Conservation (phyloP, 2,329 filamentous ascomycete species). For the Penicillium sp. region DNA sequence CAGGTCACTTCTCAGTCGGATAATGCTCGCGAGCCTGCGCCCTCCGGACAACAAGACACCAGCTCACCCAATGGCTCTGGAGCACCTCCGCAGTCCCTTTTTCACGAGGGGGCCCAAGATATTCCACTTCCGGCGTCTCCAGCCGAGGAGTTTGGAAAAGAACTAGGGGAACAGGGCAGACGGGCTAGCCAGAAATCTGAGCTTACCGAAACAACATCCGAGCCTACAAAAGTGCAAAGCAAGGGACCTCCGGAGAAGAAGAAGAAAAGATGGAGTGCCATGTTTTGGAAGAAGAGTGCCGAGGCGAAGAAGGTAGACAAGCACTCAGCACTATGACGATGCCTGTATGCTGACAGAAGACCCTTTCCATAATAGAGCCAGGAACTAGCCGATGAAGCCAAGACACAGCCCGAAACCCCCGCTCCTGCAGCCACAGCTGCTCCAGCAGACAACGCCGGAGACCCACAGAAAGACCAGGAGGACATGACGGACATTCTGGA, state of each 20-base stretch:
- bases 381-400: slow-evolving; percentile 1
- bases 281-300: slow-evolving; percentile 40
- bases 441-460: slow-evolving; percentile 30
- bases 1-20: slow-evolving; percentile 49
- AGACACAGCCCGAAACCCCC: slow-evolving; percentile 6
- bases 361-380: slow-evolving; percentile 8
- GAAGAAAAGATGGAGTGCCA: slow-evolving; percentile 39
- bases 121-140: slow-evolving; percentile 53
- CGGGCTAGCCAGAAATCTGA: slow-evolving; percentile 31
- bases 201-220: slow-evolving; percentile 14
- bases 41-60: too few relatives aligned
- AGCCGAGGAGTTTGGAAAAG: slow-evolving; percentile 39
- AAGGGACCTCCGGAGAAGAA: slow-evolving; percentile 25
- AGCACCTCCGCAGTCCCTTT: slow-evolving; percentile 9
- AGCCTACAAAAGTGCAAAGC: slow-evolving; percentile 19
- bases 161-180: slow-evolving; percentile 33
- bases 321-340: too few relatives aligned
- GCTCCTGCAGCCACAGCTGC: slow-evolving; percentile 2
- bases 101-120: slow-evolving; percentile 48
- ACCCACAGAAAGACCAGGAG: slow-evolving; percentile 59
- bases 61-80: neutral
- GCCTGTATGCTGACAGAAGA: slow-evolving; percentile 1
- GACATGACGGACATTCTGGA: slow-evolving; percentile 80
- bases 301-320: slow-evolving; percentile 36
- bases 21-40: too few relatives aligned